Evolutionary conservation across 2,329 filamentous ascomycete genomes (phyloP), one percentile per base, ranked within the genome.

Genomic region (Clonostachys chloroleuca): DNA sequence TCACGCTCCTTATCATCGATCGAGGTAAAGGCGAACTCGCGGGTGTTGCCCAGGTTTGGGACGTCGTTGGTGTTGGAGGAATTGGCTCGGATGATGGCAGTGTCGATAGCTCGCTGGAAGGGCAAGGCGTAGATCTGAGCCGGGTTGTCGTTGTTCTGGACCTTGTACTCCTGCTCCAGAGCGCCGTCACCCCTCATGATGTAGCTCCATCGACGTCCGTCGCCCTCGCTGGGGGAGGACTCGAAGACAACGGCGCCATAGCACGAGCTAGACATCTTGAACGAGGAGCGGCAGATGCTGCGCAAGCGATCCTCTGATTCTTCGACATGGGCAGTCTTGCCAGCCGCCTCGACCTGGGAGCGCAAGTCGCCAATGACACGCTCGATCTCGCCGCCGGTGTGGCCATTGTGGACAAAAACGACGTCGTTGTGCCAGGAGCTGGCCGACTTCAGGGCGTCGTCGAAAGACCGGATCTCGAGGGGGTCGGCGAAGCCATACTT

Each of bases 331-430:
- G 59, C 55, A 16, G 57, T 57, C 45, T 55, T 59, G 5, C 61
- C 61, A 2, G 60, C 59, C 9, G 43, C 47, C 1, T 45, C 45
- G 18, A 62, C 53, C 10, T 51, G 49, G 2, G 52, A 44, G 24
- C 51, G 48, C 12, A 59, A 60, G 6, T 69, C 61, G 50, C 76
- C 69, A 51, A 92, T 89, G 34, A 92, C 81, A 12, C 69, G 68
- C 46, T 85, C 81, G 47, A 92, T 89, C 48, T 84, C 77, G 14
- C 87, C 87, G 62, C 81, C 89, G 59, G 92, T 84, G 46, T 80
- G 68, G n/a, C 86, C 86, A 63, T 81, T 89, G 59, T 92, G 84
- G 45, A 92, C 83, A 50, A 95, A 87, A 18, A 83, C 83, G 12
- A 94, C 74, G 16, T 78, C 87, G 52, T 86, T 65, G 54, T 86